Conservation (phyloP, 2,329 filamentous ascomycete genomes). For the Mycosphaerella sp. region DNA sequence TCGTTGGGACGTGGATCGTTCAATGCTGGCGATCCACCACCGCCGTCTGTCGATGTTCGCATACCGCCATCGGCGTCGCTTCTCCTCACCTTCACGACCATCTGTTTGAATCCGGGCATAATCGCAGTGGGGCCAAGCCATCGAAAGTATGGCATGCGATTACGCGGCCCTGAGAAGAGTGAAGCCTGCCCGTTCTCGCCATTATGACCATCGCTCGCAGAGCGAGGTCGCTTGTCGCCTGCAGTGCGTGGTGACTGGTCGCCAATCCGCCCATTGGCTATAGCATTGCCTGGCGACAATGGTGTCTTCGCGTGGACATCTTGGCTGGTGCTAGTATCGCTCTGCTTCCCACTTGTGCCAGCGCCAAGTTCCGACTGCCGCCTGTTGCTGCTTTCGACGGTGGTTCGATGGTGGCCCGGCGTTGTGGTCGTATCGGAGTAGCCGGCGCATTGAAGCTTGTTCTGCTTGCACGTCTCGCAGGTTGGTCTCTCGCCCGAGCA, state of each 20-base stretch:
- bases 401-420: slow-evolving; percentile 14
- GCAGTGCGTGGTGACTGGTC: slow-evolving; percentile 13
- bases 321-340: slow-evolving; percentile 1
- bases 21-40: slow-evolving; percentile 28
- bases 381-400: slow-evolving; percentile 14
- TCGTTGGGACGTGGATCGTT: slow-evolving; percentile 18
- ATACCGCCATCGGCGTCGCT: slow-evolving; percentile 55
- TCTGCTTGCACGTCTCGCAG: slow-evolving; percentile 44
- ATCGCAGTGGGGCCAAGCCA: slow-evolving; percentile 90
- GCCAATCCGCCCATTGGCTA: slow-evolving; percentile 1
- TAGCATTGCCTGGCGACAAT: background rate
- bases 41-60: slow-evolving; percentile 48
- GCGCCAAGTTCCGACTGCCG: background rate
- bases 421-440: slow-evolving; percentile 36
- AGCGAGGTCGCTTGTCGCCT: slow-evolving; percentile 5
- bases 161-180: slow-evolving; percentile 37
- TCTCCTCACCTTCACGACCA: slow-evolving; percentile 72
- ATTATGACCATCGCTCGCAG: slow-evolving; percentile 10
- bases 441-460: slow-evolving; percentile 45
- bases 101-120: slow-evolving; percentile 86
- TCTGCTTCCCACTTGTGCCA: slow-evolving; percentile 1
- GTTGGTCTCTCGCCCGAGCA: slow-evolving; percentile 42
- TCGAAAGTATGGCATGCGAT: slow-evolving; percentile 78
- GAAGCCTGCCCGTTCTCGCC: slow-evolving; percentile 18
- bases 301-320: background rate